These are phyloP conservation scores for Aspergillus fijiensis DNA, from an alignment of 2,329 filamentous ascomycete genomes.

Conservation along the genomic window DNA sequence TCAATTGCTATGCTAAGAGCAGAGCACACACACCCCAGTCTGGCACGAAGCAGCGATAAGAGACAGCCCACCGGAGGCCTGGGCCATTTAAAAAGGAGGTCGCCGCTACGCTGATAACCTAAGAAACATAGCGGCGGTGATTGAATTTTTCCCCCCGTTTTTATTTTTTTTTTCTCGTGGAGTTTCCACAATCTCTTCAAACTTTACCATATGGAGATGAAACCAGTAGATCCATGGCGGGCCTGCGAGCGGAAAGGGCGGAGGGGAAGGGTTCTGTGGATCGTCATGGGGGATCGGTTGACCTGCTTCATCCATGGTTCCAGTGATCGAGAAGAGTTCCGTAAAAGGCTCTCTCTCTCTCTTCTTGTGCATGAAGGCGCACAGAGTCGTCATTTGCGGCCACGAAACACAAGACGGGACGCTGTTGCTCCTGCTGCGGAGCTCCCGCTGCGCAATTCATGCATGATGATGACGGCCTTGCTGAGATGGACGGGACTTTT, in stretches of 20 bases:
- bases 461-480: neutral
- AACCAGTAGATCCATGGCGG: constrained; percentile 11
- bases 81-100: constrained; percentile 1
- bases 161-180: neutral
- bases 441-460: neutral
- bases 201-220: neutral
- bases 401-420: neutral
- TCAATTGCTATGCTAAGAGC: neutral
- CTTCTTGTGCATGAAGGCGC: neutral
- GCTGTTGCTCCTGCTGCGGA: neutral
- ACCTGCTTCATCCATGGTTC: constrained; percentile 14
- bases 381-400: neutral
- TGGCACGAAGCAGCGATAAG: constrained; percentile 1
- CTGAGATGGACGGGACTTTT: neutral
- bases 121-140: constrained; percentile 8
- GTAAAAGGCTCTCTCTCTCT: neutral
- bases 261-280: constrained; percentile 12
- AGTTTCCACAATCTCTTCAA: constrained; percentile 6
- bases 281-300: constrained; percentile 12
- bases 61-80: neutral
- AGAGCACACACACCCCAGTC: neutral
- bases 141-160: neutral
- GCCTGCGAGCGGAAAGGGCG: constrained; percentile 16
- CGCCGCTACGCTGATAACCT: neutral
- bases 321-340: constrained; percentile 5